phyloP scores from a whole-genome alignment of 768 basidiomycete species.

The Nevesoporus exiguus region DNA sequence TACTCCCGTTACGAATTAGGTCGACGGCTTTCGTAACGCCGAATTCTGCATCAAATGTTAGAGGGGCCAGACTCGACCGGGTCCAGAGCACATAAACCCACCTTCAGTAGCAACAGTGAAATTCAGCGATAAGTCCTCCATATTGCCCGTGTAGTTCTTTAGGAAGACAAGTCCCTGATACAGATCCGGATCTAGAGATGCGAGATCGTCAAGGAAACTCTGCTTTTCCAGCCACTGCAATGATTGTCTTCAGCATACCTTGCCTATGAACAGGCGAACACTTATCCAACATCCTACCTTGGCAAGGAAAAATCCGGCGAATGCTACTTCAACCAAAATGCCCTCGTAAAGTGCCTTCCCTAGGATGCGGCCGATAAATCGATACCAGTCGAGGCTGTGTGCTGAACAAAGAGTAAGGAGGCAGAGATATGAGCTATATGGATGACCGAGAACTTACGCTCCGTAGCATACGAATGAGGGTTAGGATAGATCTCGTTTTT shows the following conservation, averaged over 20 bases:
- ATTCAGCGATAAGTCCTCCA: slow-evolving; percentile 85
- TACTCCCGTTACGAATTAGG: slow-evolving; percentile 77
- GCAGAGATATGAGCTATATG: not conserved
- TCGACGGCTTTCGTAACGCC: slow-evolving; percentile 74
- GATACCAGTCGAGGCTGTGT: slow-evolving; percentile 87
- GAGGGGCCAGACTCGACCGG: not conserved
- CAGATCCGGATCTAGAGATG: slow-evolving; percentile 86
- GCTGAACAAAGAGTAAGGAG: slow-evolving; percentile 38
- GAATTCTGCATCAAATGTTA: slow-evolving; percentile 53
- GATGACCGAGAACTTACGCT: slow-evolving; percentile 48
- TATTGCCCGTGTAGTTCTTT: slow-evolving; percentile 84
- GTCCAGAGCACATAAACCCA: slow-evolving; percentile 30
- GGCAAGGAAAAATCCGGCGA: slow-evolving; percentile 92
- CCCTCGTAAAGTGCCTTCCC: slow-evolving; percentile 98
- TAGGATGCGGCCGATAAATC: slow-evolving; percentile 88
- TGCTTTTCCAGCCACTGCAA: slow-evolving; percentile 88
- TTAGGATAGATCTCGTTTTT: slow-evolving; percentile 96
- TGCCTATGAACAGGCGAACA: not conserved
- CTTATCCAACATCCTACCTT: slow-evolving; percentile 49
- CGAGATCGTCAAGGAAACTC: slow-evolving; percentile 89
- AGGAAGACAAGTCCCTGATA: slow-evolving; percentile 91
- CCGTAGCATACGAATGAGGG: slow-evolving; percentile 87
- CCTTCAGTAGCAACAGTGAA: slow-evolving; percentile 88
- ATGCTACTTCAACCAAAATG: slow-evolving; percentile 90
- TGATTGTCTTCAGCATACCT: not conserved